Evolutionary conservation across 2,329 filamentous ascomycete species (phyloP).

Genomic region (Arthrocladium fulminans): DNA sequence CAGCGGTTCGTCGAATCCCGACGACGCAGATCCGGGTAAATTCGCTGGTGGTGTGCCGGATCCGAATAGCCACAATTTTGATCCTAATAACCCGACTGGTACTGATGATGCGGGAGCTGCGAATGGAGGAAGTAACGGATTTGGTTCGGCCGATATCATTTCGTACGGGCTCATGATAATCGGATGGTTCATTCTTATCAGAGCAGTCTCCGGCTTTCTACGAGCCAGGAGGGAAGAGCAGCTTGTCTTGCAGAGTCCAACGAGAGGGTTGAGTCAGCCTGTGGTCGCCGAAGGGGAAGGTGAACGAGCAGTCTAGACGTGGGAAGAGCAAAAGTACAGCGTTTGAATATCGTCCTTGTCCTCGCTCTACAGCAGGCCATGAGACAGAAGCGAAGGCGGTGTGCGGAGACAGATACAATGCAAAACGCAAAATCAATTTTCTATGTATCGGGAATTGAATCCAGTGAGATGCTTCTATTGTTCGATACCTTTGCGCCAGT

Average conservation of each 20-base stretch:
- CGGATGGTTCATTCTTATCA: constrained; percentile 95
- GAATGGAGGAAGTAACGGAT: constrained; percentile 12
- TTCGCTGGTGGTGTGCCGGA: constrained; percentile 60
- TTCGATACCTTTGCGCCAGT: too few relatives aligned
- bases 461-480: too few relatives aligned
- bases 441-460: background rate
- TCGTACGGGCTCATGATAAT: constrained; percentile 93
- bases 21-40: constrained; percentile 39
- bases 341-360: background rate
- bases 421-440: background rate
- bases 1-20: constrained; percentile 34
- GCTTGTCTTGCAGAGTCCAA: constrained; percentile 83
- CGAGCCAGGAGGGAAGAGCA: constrained; percentile 83
- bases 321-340: background rate
- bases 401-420: background rate
- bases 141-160: constrained; percentile 58
- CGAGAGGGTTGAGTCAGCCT: constrained; percentile 73
- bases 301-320: constrained; percentile 60
- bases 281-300: constrained; percentile 82
- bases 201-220: constrained; percentile 85
- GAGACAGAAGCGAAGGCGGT: background rate
- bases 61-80: constrained; percentile 83
- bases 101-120: constrained; percentile 16
- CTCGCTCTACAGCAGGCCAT: background rate
- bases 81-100: constrained; percentile 55